Percentiles rank a stretch among this genome's conserved stretches.
These are phyloP conservation scores for Suillus bovinus DNA, from an alignment of 768 basidiomycete genomes.

Conservation along the genomic window DNA sequence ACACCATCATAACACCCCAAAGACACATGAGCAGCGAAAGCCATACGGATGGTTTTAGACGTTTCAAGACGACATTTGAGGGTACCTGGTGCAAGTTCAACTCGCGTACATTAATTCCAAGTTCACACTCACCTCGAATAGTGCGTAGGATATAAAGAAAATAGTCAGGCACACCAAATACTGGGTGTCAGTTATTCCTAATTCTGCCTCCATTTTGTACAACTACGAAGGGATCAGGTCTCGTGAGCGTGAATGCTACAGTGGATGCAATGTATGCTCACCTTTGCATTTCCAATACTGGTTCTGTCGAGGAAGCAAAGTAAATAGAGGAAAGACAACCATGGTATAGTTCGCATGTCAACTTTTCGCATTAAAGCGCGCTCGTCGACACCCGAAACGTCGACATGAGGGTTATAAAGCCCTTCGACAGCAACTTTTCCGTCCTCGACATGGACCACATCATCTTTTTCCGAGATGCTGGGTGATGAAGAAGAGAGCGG, in stretches of 20 bases:
- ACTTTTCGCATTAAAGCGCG: slow-evolving; percentile 70
- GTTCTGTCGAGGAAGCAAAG: slow-evolving; percentile 69
- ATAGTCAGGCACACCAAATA: slow-evolving; percentile 64
- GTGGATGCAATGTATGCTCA: slow-evolving; percentile 5
- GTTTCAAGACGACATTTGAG: slow-evolving; percentile 71
- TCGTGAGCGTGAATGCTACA: neutral
- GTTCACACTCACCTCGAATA: slow-evolving; percentile 56
- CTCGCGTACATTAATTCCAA: neutral
- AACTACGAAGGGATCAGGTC: slow-evolving; percentile 40
- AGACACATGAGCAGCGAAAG: slow-evolving; percentile 69
- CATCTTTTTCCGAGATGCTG: slow-evolving; percentile 14
- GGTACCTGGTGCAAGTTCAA: slow-evolving; percentile 46
- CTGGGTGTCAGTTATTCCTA: slow-evolving; percentile 64
- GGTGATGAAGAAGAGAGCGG: neutral
- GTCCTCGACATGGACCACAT: slow-evolving; percentile 10
- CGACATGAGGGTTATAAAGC: slow-evolving; percentile 47
- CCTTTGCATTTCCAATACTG: slow-evolving; percentile 48
- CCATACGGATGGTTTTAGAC: slow-evolving; percentile 77
- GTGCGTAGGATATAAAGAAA: slow-evolving; percentile 63
- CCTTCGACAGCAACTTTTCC: neutral
- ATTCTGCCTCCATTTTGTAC: slow-evolving; percentile 57
- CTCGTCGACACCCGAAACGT: slow-evolving; percentile 65
- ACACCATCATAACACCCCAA: slow-evolving; percentile 78
- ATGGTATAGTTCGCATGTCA: slow-evolving; percentile 64
- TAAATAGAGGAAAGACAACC: slow-evolving; percentile 75